Conservation (phyloP, 805 yeast genomes). For the Candida germanica region DNA sequence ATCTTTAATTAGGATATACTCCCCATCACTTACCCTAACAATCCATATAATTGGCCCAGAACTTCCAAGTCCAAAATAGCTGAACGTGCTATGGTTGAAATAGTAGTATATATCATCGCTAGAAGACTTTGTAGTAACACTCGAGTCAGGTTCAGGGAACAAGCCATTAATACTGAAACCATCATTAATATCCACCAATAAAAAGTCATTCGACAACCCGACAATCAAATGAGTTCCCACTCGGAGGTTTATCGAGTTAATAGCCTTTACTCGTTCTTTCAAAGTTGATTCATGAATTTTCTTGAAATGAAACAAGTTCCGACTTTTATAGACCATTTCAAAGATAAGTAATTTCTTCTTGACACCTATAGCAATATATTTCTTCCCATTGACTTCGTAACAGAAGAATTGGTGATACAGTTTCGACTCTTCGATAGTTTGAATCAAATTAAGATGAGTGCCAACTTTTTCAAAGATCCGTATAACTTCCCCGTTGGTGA, state of each 20-base stretch:
- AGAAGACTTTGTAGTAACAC: background rate
- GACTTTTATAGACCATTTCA: slow-evolving; percentile 24
- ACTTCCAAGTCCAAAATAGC: slow-evolving; percentile 35
- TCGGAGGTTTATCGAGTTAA: slow-evolving; percentile 14
- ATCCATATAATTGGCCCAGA: slow-evolving; percentile 27
- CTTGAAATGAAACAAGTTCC: slow-evolving; percentile 28
- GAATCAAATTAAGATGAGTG: slow-evolving; percentile 29
- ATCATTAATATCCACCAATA: slow-evolving; percentile 21
- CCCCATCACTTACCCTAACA: slow-evolving; percentile 13
- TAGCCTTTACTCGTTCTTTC: slow-evolving; percentile 29
- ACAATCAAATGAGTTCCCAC: slow-evolving; percentile 16
- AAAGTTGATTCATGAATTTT: slow-evolving; percentile 22
- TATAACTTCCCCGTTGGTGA: slow-evolving; percentile 22
- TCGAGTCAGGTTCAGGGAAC: slow-evolving; percentile 4
- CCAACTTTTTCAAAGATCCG: slow-evolving; percentile 31
- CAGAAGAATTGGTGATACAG: slow-evolving; percentile 16
- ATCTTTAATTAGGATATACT: slow-evolving; percentile 31
- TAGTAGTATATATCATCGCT: slow-evolving; percentile 16
- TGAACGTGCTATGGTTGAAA: slow-evolving; percentile 25
- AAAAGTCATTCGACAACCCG: slow-evolving; percentile 25
- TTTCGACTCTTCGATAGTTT: slow-evolving; percentile 25
- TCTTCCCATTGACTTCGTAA: slow-evolving; percentile 16
- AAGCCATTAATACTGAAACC: slow-evolving; percentile 2
- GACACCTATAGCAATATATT: slow-evolving; percentile 25
- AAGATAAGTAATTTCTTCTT: slow-evolving; percentile 29